A percentile compares a stretch with the other conserved stretches of the same genome.
Conservation (phyloP, 257 asterid genomes). For the Rhazya stricta region DNA sequence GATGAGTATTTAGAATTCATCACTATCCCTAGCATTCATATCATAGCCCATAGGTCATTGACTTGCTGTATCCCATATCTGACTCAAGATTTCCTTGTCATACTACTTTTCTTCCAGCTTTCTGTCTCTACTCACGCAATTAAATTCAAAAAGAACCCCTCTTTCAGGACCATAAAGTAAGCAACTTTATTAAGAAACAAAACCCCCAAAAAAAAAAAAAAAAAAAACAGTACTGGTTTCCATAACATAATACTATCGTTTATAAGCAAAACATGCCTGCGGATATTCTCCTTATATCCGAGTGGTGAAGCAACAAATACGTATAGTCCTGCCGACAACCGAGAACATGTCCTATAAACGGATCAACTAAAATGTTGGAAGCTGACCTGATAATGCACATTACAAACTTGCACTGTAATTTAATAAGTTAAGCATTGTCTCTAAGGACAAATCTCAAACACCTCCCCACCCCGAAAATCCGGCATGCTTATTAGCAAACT, state of each 20-base stretch:
- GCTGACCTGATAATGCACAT: not conserved
- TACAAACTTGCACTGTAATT: not conserved
- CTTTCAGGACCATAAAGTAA: not conserved
- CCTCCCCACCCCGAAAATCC: conserved; percentile 12
- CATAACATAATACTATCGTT: not conserved
- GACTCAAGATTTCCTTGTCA: conserved; percentile 9
- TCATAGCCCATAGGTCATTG: conserved; percentile 21
- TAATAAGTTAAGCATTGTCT: not conserved
- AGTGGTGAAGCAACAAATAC: conserved; percentile 1
- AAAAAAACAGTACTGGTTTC: not conserved
- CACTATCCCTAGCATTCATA: conserved; percentile 14
- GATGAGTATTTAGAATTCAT: conserved; percentile 9
- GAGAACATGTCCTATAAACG: not conserved
- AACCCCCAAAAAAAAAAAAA: too few relatives aligned
- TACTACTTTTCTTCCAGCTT: conserved; percentile 9
- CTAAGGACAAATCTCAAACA: not conserved
- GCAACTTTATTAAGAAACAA: not conserved
- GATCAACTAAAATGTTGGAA: not conserved
- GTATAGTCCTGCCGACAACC: not conserved
- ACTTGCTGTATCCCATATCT: conserved; percentile 14
- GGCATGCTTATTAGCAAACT: conserved; percentile 7
- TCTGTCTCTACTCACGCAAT: not conserved
- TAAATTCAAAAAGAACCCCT: not conserved
- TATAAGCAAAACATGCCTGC: not conserved
- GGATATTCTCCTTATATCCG: not conserved